Percentiles rank a stretch among this genome's conserved stretches.
Evolutionary conservation across 2,329 filamentous ascomycete genomes (phyloP).

Genomic region (Aciculosporium take): DNA sequence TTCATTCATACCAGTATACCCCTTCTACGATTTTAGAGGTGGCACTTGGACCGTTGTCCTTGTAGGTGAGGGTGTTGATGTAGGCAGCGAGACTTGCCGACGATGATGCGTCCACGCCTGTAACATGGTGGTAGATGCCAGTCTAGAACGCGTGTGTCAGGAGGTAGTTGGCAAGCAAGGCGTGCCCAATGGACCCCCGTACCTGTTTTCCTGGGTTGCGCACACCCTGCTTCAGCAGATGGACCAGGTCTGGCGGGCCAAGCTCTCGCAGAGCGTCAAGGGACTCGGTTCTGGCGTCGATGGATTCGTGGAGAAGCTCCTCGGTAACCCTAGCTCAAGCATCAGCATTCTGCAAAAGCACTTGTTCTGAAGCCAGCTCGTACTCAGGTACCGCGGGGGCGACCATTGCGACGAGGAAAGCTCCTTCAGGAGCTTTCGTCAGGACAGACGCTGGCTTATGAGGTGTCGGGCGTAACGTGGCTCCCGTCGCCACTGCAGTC

Average conservation of each 20-base stretch:
- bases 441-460: background rate
- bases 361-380: conserved; percentile 14
- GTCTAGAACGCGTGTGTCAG: conserved; percentile 35
- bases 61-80: conserved; percentile 93
- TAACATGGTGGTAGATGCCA: conserved; percentile 95
- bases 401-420: conserved; percentile 41
- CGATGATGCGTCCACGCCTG: conserved; percentile 90
- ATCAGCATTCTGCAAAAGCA: conserved; percentile 11
- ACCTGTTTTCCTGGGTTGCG: conserved; percentile 44
- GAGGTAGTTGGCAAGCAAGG: conserved; percentile 1
- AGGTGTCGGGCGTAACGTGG: background rate
- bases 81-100: conserved; percentile 94
- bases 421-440: conserved; percentile 4
- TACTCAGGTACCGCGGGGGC: conserved; percentile 66
- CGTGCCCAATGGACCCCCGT: conserved; percentile 5
- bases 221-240: conserved; percentile 65
- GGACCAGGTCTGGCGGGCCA: conserved; percentile 88
- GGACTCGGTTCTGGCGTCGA: conserved; percentile 84
- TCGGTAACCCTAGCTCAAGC: conserved; percentile 64
- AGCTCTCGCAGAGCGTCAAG: conserved; percentile 78
- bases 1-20: conserved; percentile 62
- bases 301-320: conserved; percentile 78
- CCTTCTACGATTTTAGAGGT: conserved; percentile 80
- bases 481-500: background rate
- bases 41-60: conserved; percentile 59